Base-by-base conservation (phyloP, 108 stramenopile species). In the Thalassiosira profunda region DNA sequence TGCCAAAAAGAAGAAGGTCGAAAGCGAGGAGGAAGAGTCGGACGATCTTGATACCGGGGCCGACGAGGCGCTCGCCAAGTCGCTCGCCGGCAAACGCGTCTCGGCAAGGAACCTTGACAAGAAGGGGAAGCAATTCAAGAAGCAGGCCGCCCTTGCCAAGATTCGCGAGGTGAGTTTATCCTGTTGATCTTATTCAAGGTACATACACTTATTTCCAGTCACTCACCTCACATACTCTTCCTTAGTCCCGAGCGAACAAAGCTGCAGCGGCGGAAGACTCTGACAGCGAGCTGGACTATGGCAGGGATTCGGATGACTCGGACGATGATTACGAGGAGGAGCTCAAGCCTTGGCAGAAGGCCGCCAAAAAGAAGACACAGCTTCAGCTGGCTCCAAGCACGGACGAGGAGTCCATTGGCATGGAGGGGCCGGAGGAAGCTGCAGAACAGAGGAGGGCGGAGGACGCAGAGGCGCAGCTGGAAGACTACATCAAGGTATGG, bases 341-440 rank as follows among this genome's bases (percentile, higher is more conserved):
- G 35, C 44, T 80, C 9, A 84, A 82, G 53, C 91, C 93, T 8
- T 94, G 94, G 91, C 86, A 90, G 57, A 81, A 86, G 67, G 78
- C 84, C 26, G 80, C 58, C 8, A 43, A 58, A 34, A 67, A 77
- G 47, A 41, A 63, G 14, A 84, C 56, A 43, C 38, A 70, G 6
- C 68, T 66, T 12, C 70, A 68, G 41, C 31, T 72, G 18, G 44
- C 79, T 43, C 56, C 58, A 34, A 70, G 63, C 38, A 67, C 74
- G 20, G 79, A 83, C 25, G 86, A 75, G 11, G 82, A 82, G 21
- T 59, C 63, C 29, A 49, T 65, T 23, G 86, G 82, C 33, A 65
- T 29, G 42, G 67, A 79, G 14, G 71, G 67, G 15, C 71, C 73
- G 14, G 58, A 74, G 43, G 44, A 54, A 18, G 61, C 69, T 40